Evolutionary conservation across 164 flowering plant species (phyloP).

Genomic region (Protea cynaroides): DNA sequence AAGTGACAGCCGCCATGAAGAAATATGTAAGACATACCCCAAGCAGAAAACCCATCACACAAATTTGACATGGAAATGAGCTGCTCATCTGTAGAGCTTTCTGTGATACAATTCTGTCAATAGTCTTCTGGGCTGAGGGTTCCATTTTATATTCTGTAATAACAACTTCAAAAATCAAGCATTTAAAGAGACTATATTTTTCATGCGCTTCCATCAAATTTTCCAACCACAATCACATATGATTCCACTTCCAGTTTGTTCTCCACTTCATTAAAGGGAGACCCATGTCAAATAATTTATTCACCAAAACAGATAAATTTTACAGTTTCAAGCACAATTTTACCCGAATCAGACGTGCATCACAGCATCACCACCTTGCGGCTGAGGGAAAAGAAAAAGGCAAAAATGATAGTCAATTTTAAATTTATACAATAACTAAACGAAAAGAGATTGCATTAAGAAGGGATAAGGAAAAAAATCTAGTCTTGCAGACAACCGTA

Average conservation of each 20-base stretch:
- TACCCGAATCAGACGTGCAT: background rate
- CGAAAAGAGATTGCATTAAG: background rate
- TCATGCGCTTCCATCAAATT: conserved; percentile 5
- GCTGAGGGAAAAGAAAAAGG: background rate
- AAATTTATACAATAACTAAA: background rate
- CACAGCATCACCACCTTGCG: conserved; percentile 3
- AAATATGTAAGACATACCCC: conserved; percentile 77
- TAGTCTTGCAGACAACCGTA: background rate
- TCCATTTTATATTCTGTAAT: conserved; percentile 28
- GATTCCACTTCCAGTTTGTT: background rate
- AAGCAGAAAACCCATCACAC: conserved; percentile 78
- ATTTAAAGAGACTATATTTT: background rate
- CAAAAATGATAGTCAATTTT: too few relatives aligned
- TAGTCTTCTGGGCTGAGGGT: conserved; percentile 32
- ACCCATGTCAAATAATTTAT: background rate
- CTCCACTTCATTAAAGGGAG: background rate
- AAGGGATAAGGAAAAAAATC: background rate
- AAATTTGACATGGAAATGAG: conserved; percentile 80
- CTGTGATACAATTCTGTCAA: conserved; percentile 80
- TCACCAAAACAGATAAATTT: background rate
- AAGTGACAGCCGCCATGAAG: conserved; percentile 55
- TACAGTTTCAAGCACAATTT: conserved; percentile 1
- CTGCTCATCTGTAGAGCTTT: conserved; percentile 75
- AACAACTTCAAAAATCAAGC: conserved; percentile 1
- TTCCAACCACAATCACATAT: conserved; percentile 1